Evolutionary conservation across 148 eudicot species (phyloP), one percentile per base, ranked within the genome.

Genomic region (Spergularia bocconei): DNA sequence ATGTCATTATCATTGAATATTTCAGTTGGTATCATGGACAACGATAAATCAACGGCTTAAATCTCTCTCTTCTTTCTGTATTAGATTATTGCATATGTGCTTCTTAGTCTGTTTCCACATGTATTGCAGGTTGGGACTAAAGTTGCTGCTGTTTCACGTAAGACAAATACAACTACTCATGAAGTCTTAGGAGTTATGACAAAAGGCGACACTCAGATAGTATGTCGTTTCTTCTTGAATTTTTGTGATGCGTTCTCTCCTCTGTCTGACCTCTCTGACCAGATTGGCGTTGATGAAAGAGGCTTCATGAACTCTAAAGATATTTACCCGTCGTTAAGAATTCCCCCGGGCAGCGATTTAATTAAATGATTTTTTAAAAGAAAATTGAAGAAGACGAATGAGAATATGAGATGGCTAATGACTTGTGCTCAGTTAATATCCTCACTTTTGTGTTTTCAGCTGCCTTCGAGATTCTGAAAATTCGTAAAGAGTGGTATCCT

Each of bases 141-240:
- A 81, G 96, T 95, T 84, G 77, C 99, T 71, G 99, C 96, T 79
- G 97, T 95, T 80, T 95, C 99, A 73, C 83, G 99, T 67, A 95
- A 95, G 88, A 89, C 87, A 59, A 86, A 95, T 79, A 92, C 99
- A 41, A 95, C 99, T 65, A 92, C 94, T 36, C 96, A 92, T 81
- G 97, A 95, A 86, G 94, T 90, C 58, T 78, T 95, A 76, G 99
- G 99, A 72, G 92, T 92, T 76, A 80, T 89, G 91, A 95, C 99
- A 21, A 86, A 86, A 84, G 92, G 96, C 81, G 80, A 81, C 70
- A 92, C 97, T 67, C 99, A 95, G 81, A 86, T 95, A 82, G 99
- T 95, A 89, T 25, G 94, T 77, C 70, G 44, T 62, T 23, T 55
- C 56, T 13, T 72, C 59, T 39, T 63, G 23, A 6, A 60, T 51